Conservation (phyloP, 2,329 filamentous ascomycete genomes). For the Davidsoniella australis region DNA sequence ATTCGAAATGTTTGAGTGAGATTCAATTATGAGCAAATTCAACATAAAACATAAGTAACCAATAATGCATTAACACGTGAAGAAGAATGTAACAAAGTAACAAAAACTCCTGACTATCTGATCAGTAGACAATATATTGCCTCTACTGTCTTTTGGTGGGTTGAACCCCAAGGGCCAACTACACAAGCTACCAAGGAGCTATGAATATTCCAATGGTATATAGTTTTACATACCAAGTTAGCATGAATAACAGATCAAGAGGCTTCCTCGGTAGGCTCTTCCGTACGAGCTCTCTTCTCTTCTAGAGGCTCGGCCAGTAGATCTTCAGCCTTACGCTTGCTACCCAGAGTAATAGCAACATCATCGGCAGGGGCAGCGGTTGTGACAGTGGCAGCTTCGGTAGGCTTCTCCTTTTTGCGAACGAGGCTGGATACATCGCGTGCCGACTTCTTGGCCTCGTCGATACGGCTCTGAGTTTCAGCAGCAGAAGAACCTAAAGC, state of each 20-base stretch:
- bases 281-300: constrained; percentile 17
- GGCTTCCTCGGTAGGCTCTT: constrained; percentile 14
- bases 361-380: constrained; percentile 13
- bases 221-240: too few species aligned
- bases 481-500: constrained; percentile 40
- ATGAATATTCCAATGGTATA: too few species aligned
- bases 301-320: constrained; percentile 20
- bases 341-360: constrained; percentile 13
- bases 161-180: too few species aligned
- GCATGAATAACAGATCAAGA: background rate
- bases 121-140: too few species aligned
- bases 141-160: too few species aligned
- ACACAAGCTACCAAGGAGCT: too few species aligned
- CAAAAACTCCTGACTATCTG: too few species aligned
- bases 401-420: constrained; percentile 37
- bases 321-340: constrained; percentile 37
- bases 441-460: constrained; percentile 56
- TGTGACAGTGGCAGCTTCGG: constrained; percentile 8
- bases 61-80: too few species aligned
- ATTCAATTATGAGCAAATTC: too few species aligned
- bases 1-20: too few species aligned
- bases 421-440: constrained; percentile 61
- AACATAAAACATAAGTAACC: too few species aligned
- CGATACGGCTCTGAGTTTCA: constrained; percentile 45
- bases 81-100: too few species aligned